Evolutionary conservation across 306 rosid species (phyloP).

Genomic region (Fragaria nilgerrensis): DNA sequence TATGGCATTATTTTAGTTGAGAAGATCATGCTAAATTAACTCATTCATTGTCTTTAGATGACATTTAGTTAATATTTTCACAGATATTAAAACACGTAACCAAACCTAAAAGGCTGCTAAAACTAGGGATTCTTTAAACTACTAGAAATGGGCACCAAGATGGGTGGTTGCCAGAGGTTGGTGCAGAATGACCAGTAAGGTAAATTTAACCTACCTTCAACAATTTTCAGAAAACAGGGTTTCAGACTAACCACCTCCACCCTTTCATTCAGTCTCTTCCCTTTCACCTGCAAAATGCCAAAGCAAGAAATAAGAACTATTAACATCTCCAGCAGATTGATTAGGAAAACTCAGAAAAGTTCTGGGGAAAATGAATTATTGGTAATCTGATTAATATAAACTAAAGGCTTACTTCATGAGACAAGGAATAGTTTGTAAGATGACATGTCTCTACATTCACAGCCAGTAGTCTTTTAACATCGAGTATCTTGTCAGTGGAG

Average conservation of each 20-base stretch:
- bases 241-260: constrained; percentile 67
- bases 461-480: constrained; percentile 78
- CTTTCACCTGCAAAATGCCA: constrained; percentile 58
- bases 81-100: neutral
- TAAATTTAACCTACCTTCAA: constrained; percentile 79
- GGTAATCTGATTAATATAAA: constrained; percentile 3
- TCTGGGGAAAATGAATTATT: neutral
- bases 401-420: constrained; percentile 58
- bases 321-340: neutral
- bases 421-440: constrained; percentile 76
- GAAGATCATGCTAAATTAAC: neutral
- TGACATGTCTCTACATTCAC: constrained; percentile 86
- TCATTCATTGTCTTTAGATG: neutral
- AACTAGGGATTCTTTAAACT: neutral
- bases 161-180: constrained; percentile 18
- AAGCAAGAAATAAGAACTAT: neutral
- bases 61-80: neutral
- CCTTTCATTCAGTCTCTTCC: constrained; percentile 63
- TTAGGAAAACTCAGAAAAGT: neutral
- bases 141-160: neutral
- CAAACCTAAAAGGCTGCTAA: neutral
- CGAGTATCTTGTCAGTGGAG: constrained; percentile 91
- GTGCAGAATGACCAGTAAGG: constrained; percentile 16
- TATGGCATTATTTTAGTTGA: neutral
- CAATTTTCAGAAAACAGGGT: constrained; percentile 78